Evolutionary conservation across 2,329 filamentous ascomycete genomes (phyloP), one percentile per base, ranked within the genome.

Genomic region (Endocalyx cinctus): DNA sequence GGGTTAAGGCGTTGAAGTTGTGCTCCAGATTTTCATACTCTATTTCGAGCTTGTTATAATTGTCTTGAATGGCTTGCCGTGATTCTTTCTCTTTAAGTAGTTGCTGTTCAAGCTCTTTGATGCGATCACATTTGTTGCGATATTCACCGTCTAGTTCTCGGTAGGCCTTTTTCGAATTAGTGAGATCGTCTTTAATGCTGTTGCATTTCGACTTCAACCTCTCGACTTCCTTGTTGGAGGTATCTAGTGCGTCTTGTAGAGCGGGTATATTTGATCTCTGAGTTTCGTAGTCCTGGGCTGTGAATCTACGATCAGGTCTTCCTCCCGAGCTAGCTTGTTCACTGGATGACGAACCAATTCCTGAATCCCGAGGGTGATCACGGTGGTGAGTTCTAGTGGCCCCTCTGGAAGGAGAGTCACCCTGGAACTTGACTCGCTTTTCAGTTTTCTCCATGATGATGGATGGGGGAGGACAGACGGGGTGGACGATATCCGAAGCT

Each of bases 281-380:
- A 25, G 36, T 34, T 17, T 42, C 33, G 33, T 39, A 44, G 31
- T 50, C 46, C 29, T 42, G 37, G 14, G 34, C 38, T 44, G 45
- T 46, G 32, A 52, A 53, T 37, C 39, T 45, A 27, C 49, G 47
- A 42, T 54, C 51, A 50, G 44, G 42, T 43, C 45, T 53, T 38
- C 50, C 46, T 36, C 48, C 50, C 32, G 41, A 32, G 30, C 48
- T 47, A 42, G 45, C 45, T 27, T 51, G 47, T 19, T 46, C 50
- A 49, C 50, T 54, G 31, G 50, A 53, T 33, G 45, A 54, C 39
- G 51, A 54, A 42, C 51, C 51, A 23, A 54, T 31, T 29, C 50
- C 50, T 17, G 50, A 54, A 38, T 54, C 50, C 23, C 45, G 42
- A 31, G 30, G 38, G n/a, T 19, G 33, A 18, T 48, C 46, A 19